phyloP scores from a whole-genome alignment of 78 protist genomes.

The Planoprotostelium fungivorum region DNA sequence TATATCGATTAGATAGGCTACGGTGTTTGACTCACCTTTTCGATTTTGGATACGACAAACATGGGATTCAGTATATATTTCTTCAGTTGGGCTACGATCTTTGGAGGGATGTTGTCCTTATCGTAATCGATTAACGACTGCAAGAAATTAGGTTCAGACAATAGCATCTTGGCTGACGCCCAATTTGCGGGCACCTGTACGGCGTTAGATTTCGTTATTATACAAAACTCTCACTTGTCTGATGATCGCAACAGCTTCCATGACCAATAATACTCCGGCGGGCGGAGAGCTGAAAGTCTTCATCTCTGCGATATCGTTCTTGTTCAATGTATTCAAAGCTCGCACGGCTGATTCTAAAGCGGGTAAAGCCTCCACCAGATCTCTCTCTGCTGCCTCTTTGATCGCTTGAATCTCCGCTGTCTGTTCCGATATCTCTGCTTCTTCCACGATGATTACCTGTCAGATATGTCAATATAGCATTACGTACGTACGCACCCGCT shows the following conservation, averaged over 20 bases:
- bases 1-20: neutral
- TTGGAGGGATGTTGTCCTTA: conserved; percentile 65
- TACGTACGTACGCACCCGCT: neutral
- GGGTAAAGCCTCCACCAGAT: conserved; percentile 81
- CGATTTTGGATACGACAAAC: conserved; percentile 66
- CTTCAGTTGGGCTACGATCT: conserved; percentile 11
- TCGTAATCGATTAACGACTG: conserved; percentile 29
- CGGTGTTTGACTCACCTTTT: no score
- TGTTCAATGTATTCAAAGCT: conserved; percentile 44
- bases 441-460: neutral
- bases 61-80: conserved; percentile 13
- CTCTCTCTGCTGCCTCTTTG: conserved; percentile 72
- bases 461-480: neutral
- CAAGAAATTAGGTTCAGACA: conserved; percentile 57
- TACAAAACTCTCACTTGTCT: conserved; percentile 1
- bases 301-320: conserved; percentile 64
- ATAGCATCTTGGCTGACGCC: conserved; percentile 66
- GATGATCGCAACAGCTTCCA: neutral
- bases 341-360: conserved; percentile 69
- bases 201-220: neutral
- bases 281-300: conserved; percentile 67
- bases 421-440: neutral
- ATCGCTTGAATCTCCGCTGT: conserved; percentile 15
- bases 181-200: conserved; percentile 43
- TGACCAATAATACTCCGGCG: conserved; percentile 40